Evolutionary conservation across 345 rosid species (phyloP), one percentile per base, ranked within the genome.

Genomic region (Salix caprea): DNA sequence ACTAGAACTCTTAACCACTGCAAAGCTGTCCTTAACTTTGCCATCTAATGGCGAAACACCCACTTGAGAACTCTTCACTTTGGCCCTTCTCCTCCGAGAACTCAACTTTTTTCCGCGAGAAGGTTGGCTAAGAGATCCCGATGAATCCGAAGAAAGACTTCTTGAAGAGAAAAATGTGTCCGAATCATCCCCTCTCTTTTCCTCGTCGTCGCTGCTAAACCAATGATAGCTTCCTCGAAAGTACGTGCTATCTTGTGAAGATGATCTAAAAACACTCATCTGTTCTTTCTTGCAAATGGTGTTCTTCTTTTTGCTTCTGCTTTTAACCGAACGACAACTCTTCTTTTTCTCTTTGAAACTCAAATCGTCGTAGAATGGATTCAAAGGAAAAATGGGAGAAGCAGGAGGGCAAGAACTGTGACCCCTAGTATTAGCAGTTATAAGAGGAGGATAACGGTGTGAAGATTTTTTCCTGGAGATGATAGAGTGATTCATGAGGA

Each of bases 111-210:
- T 81, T 24, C 76, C 56, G 69, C 36, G 62, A 1, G 42, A 52
- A 39, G 21, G 58, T 48, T 39, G 42, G 52, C 23, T 40, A 56
- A 48, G 79, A 30, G 81, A 78, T 54, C 69, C 80, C 0, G 96
- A 88, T 30, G 97, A 90, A 7, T 90, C 89, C 0, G 97, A 91
- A 2, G 99, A 90, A 74, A 88, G 84, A 77, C 89, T 87, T 83
- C 78, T 85, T 0, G 97, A 90, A 64, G 97, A 91, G 83, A 93
- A 93, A 66, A 91, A 82, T 1, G 92, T 86, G 69, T 87, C 98
- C 0, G 82, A 79, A 62, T 78, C 91, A 11, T 84, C 86, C 50
- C 34, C 28, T 65, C 39, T 56, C 3, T 61, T 40, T 2, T 69
- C 77, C 4, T 77, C 81, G 4, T 91, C 94, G 5, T 89, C 96